Evolutionary conservation across 345 rosid species (phyloP), one percentile per base, ranked within the genome.

Genomic region (Citrus cavaleriei): DNA sequence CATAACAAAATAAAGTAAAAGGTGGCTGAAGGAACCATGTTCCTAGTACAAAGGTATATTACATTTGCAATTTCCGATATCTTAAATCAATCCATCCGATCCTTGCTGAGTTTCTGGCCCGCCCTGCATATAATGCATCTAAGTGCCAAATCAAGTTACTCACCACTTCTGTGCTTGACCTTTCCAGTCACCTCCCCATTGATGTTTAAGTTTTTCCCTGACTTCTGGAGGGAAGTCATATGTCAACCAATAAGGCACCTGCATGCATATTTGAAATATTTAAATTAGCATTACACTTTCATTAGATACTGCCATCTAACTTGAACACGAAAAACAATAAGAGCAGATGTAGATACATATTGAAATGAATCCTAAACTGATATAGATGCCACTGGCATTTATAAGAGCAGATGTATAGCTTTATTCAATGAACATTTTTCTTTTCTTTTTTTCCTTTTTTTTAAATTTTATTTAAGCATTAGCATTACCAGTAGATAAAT

Each of bases 101-200:
- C 62, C 42, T 27, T 6, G 35, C 14, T 7, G 57, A 19, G 24
- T 24, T 64, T 46, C 22, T 24, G 24, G 19, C 25, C 24, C 27
- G n/a, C 22, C 3, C 4, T 58, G 28, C 66, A 27, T 72, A 62
- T 28, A 25, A 46, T 54, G 64, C 35, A 30, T 74, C 62, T 22
- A 35, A n/a, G 70, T 63, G 34, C 30, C 28, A 49, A 73, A 70
- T 46, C 60, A 76, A 76, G 35, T 22, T 24, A 76, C 97, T 72
- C 55, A 93, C 99, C 99, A 96, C 84, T 93, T 96, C 81, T 96
- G 98, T 14, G 98, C 98, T 86, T 96, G 98, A 71, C 99, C 99
- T 82, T 94, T 93, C 97, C 97, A 96, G 82, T 93, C 97, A 22
- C 92, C 81, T 73, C 98, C 98, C 98, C 98, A 94, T 65, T 85